These are phyloP conservation scores for Penicillium sp. DNA, from an alignment of 2,329 filamentous ascomycete species.

Conservation along the genomic window DNA sequence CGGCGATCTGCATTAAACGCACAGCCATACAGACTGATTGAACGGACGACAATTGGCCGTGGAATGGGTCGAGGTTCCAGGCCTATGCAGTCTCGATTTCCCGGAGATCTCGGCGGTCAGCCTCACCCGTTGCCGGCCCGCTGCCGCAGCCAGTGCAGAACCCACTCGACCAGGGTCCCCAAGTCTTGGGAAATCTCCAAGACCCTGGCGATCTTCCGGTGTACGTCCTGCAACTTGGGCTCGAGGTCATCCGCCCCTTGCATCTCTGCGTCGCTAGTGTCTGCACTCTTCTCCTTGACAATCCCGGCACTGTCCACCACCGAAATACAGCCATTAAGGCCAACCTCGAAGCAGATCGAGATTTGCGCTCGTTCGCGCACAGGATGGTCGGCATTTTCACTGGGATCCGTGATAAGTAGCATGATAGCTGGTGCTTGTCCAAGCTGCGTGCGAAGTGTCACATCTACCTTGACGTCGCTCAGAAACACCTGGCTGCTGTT, in stretches of 20 bases:
- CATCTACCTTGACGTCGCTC: constrained; percentile 37
- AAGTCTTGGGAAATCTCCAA: constrained; percentile 47
- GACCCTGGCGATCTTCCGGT: constrained; percentile 38
- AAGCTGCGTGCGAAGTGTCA: constrained; percentile 40
- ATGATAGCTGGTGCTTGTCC: constrained; percentile 40
- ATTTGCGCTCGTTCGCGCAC: constrained; percentile 22
- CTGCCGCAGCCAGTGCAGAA: constrained; percentile 37
- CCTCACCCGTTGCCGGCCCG: constrained; percentile 25
- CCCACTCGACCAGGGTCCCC: constrained; percentile 46
- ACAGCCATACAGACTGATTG: too few relatives aligned
- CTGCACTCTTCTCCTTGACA: constrained; percentile 17
- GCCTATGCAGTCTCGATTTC: constrained; percentile 1
- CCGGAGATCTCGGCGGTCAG: constrained; percentile 4
- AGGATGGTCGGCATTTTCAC: constrained; percentile 9
- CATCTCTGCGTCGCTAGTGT: constrained; percentile 18
- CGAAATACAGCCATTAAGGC: constrained; percentile 41
- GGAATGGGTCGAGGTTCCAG: background rate
- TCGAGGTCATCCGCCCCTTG: constrained; percentile 16
- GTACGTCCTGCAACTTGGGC: constrained; percentile 24
- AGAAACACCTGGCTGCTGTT: constrained; percentile 2
- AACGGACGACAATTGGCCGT: background rate
- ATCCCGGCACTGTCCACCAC: constrained; percentile 41
- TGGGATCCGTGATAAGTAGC: constrained; percentile 34
- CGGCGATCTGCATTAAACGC: too few relatives aligned
- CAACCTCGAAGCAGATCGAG: constrained; percentile 40